Evolutionary conservation across 345 rosid species (phyloP).

Genomic region (Carallia pectinifolia): DNA sequence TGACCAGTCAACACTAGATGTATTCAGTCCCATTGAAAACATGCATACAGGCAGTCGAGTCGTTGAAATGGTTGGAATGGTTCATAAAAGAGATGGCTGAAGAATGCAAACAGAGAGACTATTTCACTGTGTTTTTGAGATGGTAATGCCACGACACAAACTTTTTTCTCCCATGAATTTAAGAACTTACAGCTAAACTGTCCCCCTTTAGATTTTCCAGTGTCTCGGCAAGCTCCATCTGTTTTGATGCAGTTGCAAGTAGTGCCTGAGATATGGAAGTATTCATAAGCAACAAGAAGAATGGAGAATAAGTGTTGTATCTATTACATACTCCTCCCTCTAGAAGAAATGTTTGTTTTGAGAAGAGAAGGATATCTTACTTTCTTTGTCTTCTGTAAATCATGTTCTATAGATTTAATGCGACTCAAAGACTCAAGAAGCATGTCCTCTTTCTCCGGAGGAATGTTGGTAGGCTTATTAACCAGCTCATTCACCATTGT

Average conservation of each 20-base stretch:
- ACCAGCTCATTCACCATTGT: constrained; percentile 58
- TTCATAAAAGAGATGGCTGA: no score
- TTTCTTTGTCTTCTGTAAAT: constrained; percentile 83
- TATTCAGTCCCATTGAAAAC: no score
- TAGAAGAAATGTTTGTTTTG: not conserved
- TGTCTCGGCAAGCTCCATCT: constrained; percentile 79
- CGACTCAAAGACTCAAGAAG: constrained; percentile 80
- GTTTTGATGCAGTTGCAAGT: constrained; percentile 84
- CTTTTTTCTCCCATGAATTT: not conserved
- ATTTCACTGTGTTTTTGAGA: no score
- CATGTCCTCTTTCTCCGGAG: constrained; percentile 86
- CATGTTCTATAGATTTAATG: constrained; percentile 77
- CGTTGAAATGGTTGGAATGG: no score
- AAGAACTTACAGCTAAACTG: constrained; percentile 50
- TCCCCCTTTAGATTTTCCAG: constrained; percentile 62
- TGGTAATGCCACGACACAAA: not conserved
- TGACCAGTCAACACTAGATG: no score
- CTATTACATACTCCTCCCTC: not conserved
- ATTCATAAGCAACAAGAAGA: not conserved
- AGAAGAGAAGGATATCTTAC: constrained; percentile 34
- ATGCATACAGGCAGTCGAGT: no score
- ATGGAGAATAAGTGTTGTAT: not conserved
- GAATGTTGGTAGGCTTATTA: constrained; percentile 64
- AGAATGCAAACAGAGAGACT: no score
- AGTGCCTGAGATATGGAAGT: constrained; percentile 56